phyloP scores from a whole-genome alignment of 148 eudicot species.

The Silene uniflora region DNA sequence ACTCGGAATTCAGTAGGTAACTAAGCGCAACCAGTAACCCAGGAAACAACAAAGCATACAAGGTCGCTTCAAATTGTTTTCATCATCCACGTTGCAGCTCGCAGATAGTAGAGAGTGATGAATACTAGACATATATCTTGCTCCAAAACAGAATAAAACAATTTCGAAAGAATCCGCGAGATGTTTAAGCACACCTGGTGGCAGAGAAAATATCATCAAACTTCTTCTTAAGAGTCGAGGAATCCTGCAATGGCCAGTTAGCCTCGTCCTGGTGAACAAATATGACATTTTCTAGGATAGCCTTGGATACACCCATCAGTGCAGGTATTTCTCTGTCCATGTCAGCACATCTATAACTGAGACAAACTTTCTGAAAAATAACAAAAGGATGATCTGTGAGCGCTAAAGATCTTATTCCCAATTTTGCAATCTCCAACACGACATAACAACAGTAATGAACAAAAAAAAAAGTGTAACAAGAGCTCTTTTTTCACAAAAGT shows the following conservation, averaged over 20 bases:
- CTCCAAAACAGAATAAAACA: neutral
- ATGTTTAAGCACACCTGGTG: slow-evolving; percentile 51
- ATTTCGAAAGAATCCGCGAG: neutral
- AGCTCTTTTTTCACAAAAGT: neutral
- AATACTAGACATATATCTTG: neutral
- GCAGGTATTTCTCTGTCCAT: slow-evolving; percentile 99
- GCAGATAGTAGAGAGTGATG: neutral
- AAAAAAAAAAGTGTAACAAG: neutral
- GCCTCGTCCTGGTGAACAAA: slow-evolving; percentile 99
- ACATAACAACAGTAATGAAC: neutral
- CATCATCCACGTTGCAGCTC: neutral
- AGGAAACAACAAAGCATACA: neutral
- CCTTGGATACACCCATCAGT: slow-evolving; percentile 98
- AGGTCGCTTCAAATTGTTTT: neutral
- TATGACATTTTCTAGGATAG: slow-evolving; percentile 93
- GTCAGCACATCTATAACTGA: slow-evolving; percentile 99
- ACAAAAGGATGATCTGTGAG: slow-evolving; percentile 12
- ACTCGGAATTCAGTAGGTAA: too few relatives aligned
- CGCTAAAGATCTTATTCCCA: neutral
- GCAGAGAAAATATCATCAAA: slow-evolving; percentile 99
- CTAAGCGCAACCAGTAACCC: too few relatives aligned
- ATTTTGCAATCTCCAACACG: neutral
- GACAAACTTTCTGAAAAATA: slow-evolving; percentile 83
- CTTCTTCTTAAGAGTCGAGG: slow-evolving; percentile 91
- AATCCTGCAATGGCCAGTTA: slow-evolving; percentile 98